Evolutionary conservation across 768 basidiomycete genomes (phyloP).

Genomic region (Grammothele lineata): DNA sequence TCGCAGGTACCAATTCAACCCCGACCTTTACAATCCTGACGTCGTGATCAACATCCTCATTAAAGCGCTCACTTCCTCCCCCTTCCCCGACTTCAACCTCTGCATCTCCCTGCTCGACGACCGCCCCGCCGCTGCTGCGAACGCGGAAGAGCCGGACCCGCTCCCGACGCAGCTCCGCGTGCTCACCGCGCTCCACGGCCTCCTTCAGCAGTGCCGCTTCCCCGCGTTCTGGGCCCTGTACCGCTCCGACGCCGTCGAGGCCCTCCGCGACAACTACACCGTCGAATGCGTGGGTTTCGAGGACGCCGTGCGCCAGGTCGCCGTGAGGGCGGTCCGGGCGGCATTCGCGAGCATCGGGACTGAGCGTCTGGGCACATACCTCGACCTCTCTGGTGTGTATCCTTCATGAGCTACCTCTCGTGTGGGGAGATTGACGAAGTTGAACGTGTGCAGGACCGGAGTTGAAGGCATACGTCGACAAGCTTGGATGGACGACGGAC

Average conservation of each 20-base stretch:
- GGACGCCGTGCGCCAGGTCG: conserved; percentile 75
- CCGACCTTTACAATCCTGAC: conserved; percentile 87
- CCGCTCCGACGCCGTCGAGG: conserved; percentile 62
- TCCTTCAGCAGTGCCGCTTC: conserved; percentile 83
- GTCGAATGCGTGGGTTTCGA: conserved; percentile 82
- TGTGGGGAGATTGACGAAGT: background rate
- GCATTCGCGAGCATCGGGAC: conserved; percentile 72
- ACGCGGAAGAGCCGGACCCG: conserved; percentile 79
- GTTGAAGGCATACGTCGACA: conserved; percentile 54
- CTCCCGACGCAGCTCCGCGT: conserved; percentile 65
- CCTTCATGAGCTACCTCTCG: background rate
- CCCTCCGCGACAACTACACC: conserved; percentile 82
- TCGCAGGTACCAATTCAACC: conserved; percentile 97
- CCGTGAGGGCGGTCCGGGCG: conserved; percentile 69
- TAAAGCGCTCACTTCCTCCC: conserved; percentile 81
- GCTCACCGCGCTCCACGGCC: conserved; percentile 60
- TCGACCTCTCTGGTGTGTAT: conserved; percentile 58
- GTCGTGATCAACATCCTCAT: conserved; percentile 93
- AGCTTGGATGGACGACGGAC: conserved; percentile 66
- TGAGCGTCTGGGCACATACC: conserved; percentile 65
- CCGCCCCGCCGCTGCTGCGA: conserved; percentile 43
- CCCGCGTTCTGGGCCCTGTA: conserved; percentile 81
- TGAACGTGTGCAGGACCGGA: conserved; percentile 41
- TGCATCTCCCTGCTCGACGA: conserved; percentile 91
- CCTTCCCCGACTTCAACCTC: conserved; percentile 91